A percentile compares a stretch with the other conserved stretches of the same genome.
These are phyloP conservation scores for Adansonia madagascariensis DNA, from an alignment of 441 rosid species.

Conservation along the genomic window DNA sequence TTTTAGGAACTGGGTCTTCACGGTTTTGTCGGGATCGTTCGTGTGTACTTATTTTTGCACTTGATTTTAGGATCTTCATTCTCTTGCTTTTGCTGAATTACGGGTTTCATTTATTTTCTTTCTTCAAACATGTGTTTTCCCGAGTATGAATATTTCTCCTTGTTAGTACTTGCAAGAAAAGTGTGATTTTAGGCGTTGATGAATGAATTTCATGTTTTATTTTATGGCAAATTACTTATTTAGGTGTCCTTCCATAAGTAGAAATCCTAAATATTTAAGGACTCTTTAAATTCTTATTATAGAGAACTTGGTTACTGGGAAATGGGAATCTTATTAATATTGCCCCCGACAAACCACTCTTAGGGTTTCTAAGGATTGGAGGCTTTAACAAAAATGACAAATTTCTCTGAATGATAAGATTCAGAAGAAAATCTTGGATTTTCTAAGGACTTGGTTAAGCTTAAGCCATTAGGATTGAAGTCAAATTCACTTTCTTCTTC, in stretches of 20 bases:
- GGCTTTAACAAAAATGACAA: background rate
- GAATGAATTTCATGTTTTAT: background rate
- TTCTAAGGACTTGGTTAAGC: slow-evolving; percentile 14
- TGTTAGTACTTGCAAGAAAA: background rate
- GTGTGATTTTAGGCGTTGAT: background rate
- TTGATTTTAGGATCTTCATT: background rate
- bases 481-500: background rate
- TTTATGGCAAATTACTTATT: background rate
- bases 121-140: background rate
- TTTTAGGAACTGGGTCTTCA: background rate
- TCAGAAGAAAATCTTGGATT: background rate
- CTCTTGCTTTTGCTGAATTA: background rate
- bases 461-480: slow-evolving; percentile 16
- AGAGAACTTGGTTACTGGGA: background rate
- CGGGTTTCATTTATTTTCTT: slow-evolving; percentile 7
- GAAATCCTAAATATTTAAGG: background rate
- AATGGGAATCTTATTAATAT: too few relatives aligned
- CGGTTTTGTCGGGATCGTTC: background rate
- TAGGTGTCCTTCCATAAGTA: background rate
- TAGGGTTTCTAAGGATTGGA: background rate
- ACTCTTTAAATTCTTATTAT: background rate
- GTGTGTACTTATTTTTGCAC: background rate
- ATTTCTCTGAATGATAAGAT: background rate
- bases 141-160: background rate
- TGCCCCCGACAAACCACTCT: background rate